Conservation (phyloP, 2,329 filamentous ascomycete genomes). For the Ophiostoma tasmaniense region DNA sequence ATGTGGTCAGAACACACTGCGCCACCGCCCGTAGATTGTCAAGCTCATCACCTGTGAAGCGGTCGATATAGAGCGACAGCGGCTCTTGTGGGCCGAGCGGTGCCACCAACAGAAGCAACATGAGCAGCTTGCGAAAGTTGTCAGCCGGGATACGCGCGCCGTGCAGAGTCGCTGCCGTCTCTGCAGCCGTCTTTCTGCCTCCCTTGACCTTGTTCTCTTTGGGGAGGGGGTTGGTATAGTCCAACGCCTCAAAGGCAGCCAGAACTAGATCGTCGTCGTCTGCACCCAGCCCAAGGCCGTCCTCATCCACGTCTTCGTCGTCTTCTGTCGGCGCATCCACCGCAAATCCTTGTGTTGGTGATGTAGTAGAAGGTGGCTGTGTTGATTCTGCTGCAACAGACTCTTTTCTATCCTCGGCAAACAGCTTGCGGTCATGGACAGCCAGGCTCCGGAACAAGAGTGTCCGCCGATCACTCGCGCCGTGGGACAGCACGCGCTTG, state of each 20-base stretch:
- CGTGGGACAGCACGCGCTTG: conserved; percentile 51
- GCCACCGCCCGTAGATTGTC: conserved; percentile 52
- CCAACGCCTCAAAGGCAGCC: conserved; percentile 59
- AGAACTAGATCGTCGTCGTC: conserved; percentile 53
- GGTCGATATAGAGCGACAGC: conserved; percentile 50
- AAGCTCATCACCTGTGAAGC: conserved; percentile 48
- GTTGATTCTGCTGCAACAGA: conserved; percentile 12
- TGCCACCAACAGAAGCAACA: conserved; percentile 59
- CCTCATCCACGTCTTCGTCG: conserved; percentile 33
- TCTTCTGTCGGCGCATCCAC: conserved; percentile 39
- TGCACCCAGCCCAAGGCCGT: conserved; percentile 21
- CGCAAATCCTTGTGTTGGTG: conserved; percentile 34
- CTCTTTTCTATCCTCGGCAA: conserved; percentile 22
- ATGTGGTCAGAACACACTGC: conserved; percentile 56
- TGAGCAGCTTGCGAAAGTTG: conserved; percentile 61
- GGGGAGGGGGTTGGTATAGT: conserved; percentile 42
- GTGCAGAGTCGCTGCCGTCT: conserved; percentile 37
- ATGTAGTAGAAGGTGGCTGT: neutral
- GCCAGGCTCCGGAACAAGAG: conserved; percentile 64
- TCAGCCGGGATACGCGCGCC: conserved; percentile 65
- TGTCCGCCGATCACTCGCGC: conserved; percentile 50
- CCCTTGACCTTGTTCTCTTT: conserved; percentile 30
- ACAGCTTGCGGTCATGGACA: conserved; percentile 56
- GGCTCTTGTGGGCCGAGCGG: conserved; percentile 58
- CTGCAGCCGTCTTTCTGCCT: conserved; percentile 37